phyloP scores from a whole-genome alignment of 108 stramenopile species.

The Schizochytrium sp. region DNA sequence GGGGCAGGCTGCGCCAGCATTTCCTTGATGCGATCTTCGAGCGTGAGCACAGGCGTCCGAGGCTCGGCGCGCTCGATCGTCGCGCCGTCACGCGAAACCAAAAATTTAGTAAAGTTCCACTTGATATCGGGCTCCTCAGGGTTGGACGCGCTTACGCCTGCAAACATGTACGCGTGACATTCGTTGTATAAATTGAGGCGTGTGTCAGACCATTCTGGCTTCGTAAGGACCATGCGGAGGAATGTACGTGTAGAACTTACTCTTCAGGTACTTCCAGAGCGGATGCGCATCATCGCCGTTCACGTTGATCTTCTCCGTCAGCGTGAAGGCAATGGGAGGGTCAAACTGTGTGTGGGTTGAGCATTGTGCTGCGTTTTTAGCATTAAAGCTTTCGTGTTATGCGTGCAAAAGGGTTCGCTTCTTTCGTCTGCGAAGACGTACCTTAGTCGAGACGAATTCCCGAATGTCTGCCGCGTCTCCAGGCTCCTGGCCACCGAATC shows the following conservation, averaged over 20 bases:
- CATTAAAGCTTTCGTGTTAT: background rate
- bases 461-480: background rate
- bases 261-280: slow-evolving; percentile 43
- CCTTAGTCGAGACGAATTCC: background rate
- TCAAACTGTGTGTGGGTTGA: background rate
- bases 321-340: slow-evolving; percentile 21
- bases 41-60: background rate
- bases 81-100: background rate
- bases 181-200: too few relatives aligned
- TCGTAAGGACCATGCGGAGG: background rate
- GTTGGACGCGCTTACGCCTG: background rate
- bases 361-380: background rate
- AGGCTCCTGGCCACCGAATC: slow-evolving; percentile 40
- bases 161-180: background rate
- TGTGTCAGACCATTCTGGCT: background rate
- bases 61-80: background rate
- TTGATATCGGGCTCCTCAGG: background rate
- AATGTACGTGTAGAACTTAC: background rate
- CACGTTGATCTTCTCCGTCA: slow-evolving; percentile 49
- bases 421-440: background rate
- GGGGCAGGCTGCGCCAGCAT: background rate
- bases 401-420: background rate
- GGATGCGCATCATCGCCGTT: slow-evolving; percentile 40
- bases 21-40: background rate
- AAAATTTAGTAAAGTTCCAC: slow-evolving; percentile 14